Percentiles rank a stretch among this genome's conserved stretches.
Conservation (phyloP, 495 filamentous ascomycete genomes). For the Corynascus novoguineensis region DNA sequence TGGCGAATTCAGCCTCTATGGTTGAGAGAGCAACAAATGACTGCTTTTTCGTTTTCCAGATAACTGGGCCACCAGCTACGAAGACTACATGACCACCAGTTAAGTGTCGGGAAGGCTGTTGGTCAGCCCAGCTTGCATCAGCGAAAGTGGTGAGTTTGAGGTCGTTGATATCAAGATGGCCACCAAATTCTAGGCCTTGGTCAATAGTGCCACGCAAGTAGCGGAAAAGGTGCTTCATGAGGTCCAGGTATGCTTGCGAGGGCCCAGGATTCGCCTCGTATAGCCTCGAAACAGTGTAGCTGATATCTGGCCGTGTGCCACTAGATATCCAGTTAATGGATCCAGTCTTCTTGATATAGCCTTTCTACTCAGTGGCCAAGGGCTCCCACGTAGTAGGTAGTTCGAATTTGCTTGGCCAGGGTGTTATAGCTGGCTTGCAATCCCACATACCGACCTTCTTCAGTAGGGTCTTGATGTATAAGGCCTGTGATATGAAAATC, state of each 20-base stretch:
- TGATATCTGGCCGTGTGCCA: neutral
- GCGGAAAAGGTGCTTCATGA: neutral
- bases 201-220: neutral
- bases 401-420: too few species aligned
- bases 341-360: too few species aligned
- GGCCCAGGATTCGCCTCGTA: neutral
- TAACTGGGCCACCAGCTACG: neutral
- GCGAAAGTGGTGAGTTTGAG: neutral
- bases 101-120: neutral
- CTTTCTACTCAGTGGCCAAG: too few species aligned
- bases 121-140: neutral
- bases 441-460: neutral
- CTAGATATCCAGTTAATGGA: neutral
- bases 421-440: neutral
- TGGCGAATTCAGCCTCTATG: neutral
- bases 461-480: neutral
- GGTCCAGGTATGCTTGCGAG: neutral
- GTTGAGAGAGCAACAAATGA: neutral
- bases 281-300: neutral
- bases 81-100: neutral
- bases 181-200: neutral
- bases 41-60: conserved; percentile 3
- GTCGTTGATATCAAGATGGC: neutral
- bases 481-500: neutral
- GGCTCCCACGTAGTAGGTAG: too few species aligned